phyloP scores from a whole-genome alignment of 495 filamentous ascomycete genomes.

The Neurospora sp. region DNA sequence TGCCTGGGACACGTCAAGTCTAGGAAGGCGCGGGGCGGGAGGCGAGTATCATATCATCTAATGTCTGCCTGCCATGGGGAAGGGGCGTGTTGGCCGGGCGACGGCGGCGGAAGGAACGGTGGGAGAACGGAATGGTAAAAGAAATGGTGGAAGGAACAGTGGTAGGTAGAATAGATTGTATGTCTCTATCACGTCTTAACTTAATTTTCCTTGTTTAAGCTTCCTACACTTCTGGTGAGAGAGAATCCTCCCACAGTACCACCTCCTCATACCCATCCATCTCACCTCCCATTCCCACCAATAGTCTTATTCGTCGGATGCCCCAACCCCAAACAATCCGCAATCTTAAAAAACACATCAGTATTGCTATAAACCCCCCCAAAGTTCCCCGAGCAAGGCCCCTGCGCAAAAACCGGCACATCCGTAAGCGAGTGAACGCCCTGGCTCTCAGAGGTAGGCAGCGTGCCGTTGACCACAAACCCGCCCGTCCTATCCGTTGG shows the following conservation, averaged over 20 bases:
- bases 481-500: conserved; percentile 52
- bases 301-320: conserved; percentile 16
- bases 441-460: conserved; percentile 43
- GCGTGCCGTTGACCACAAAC: conserved; percentile 58
- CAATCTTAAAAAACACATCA: conserved; percentile 66
- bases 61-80: neutral
- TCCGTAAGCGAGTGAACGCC: conserved; percentile 69
- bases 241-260: neutral
- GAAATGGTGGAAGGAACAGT: neutral
- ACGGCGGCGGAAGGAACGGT: neutral
- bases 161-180: neutral
- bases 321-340: conserved; percentile 54
- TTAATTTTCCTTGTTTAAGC: neutral
- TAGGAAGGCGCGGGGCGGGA: neutral
- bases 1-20: neutral
- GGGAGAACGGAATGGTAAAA: neutral
- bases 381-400: conserved; percentile 63
- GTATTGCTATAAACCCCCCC: conserved; percentile 57
- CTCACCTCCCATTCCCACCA: neutral
- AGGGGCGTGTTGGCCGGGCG: neutral
- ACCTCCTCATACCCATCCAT: neutral
- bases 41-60: neutral
- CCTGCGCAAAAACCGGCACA: conserved; percentile 62
- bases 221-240: neutral
- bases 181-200: neutral